These are phyloP conservation scores for Mycena metata DNA, from an alignment of 768 basidiomycete species.

Conservation along the genomic window DNA sequence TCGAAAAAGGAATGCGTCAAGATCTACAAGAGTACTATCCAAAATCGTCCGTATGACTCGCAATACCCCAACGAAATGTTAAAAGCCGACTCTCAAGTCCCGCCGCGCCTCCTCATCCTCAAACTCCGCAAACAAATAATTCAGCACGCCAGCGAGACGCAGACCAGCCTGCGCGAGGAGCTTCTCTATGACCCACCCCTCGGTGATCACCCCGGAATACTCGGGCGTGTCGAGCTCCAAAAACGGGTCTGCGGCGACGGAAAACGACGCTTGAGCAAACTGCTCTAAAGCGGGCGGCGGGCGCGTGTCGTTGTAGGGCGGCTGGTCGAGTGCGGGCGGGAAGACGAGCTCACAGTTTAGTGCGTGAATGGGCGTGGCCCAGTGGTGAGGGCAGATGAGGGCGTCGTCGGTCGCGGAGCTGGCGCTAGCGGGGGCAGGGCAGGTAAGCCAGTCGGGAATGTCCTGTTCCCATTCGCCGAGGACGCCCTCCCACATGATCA, in stretches of 20 bases:
- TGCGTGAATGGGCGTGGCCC: conserved; percentile 79
- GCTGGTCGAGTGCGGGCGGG: conserved; percentile 76
- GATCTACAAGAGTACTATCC: no score
- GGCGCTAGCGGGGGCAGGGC: conserved; percentile 56
- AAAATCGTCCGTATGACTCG: no score
- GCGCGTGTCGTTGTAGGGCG: conserved; percentile 51
- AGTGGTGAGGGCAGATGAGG: conserved; percentile 80
- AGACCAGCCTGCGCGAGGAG: conserved; percentile 87
- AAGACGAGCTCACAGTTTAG: conserved; percentile 90
- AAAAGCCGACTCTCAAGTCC: conserved; percentile 19
- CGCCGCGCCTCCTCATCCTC: conserved; percentile 36
- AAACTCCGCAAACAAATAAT: conserved; percentile 72
- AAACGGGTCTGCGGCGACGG: conserved; percentile 44
- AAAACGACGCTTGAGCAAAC: background rate
- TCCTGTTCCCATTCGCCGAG: conserved; percentile 76
- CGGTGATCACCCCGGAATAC: conserved; percentile 78
- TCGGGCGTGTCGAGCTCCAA: conserved; percentile 86
- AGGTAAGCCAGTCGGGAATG: conserved; percentile 74
- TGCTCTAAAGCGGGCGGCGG: background rate
- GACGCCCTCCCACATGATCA: conserved; percentile 88
- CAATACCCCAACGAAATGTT: background rate
- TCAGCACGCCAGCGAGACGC: conserved; percentile 86
- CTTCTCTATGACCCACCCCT: conserved; percentile 82
- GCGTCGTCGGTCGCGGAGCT: conserved; percentile 62
- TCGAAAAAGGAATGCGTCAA: no score